Conservation (phyloP, 2,329 filamentous ascomycete species). For the Herpomyces periplanetae region DNA sequence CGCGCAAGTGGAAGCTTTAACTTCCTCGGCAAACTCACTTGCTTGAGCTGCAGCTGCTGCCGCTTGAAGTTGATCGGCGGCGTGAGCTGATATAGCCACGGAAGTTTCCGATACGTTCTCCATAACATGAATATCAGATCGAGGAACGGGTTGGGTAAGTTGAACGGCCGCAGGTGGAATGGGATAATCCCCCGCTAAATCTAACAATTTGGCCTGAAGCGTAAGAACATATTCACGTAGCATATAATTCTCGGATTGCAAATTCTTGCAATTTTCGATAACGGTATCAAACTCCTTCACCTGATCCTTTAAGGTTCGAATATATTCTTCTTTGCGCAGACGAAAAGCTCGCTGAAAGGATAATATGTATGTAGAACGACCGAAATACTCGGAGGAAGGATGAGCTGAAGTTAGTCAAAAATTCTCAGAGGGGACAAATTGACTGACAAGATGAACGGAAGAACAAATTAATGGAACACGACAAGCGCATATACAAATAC, state of each 20-base stretch:
- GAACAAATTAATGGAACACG: not conserved
- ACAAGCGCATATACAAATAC: constrained; percentile 2
- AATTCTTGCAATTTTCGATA: constrained; percentile 26
- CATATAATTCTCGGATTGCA: constrained; percentile 49
- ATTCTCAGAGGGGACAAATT: not conserved
- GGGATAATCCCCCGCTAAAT: constrained; percentile 44
- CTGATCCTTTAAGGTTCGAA: constrained; percentile 82
- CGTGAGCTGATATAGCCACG: too few species aligned
- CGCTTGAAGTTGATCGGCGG: too few species aligned
- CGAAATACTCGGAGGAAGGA: not conserved
- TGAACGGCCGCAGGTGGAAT: constrained; percentile 44
- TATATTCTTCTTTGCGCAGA: constrained; percentile 87
- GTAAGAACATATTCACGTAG: constrained; percentile 71
- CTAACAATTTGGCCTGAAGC: constrained; percentile 48
- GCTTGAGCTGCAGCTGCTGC: too few species aligned
- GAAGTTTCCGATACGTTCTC: too few species aligned
- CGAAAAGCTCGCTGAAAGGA: constrained; percentile 64
- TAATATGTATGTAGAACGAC: not conserved
- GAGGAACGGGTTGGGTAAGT: constrained; percentile 16
- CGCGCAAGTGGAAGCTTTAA: too few species aligned
- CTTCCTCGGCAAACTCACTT: too few species aligned
- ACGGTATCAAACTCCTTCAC: constrained; percentile 40
- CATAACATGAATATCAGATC: too few species aligned
- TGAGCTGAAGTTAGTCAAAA: not conserved
- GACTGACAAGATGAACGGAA: not conserved